Evolutionary conservation across 495 filamentous ascomycete genomes (phyloP), one percentile per base, ranked within the genome.

Genomic region (Astrothelium macrocarpum): DNA sequence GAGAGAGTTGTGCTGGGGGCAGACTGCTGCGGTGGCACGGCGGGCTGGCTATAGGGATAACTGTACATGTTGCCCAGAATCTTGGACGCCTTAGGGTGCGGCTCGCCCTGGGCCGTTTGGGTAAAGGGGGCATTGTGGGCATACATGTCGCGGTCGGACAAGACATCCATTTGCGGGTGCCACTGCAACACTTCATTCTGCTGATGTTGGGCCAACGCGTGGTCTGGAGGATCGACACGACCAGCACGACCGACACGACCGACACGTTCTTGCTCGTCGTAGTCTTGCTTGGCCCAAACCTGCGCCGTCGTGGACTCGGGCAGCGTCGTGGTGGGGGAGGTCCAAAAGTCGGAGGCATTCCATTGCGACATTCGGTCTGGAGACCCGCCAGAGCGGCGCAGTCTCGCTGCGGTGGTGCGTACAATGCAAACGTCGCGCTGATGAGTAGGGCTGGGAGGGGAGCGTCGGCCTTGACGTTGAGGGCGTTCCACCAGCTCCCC

Each of bases 301-400:
- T 56, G 49, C 25, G 49, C 20, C 11, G 23, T 56, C 49, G 49
- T 3, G 23, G 49, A 56, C 49, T 4, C 23, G 23, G 49, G 49
- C 25, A 56, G 5, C 7, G 49, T 29, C 7, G 49, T 25, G 9
- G 23, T 16, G 25, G 49, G 4, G 49, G 23, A 28, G 12, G 20
- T 56, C 49, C 49, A 56, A 20, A 56, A 56, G 25, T 56, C 49
- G 49, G 49, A 29, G 25, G 49, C 49, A 56, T 56, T 56, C 49
- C 49, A 56, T 56, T 56, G 49, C 49, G 49, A 56, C 49, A 56
- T 56, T 29, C 49, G 29, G 49, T 56, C 49, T 56, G 12, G 49
- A 56, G 49, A 56, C 49, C 49, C 49, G 49, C 49, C 49, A 56
- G 12, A 16, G 25, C 25, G 49, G 49, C 49, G 49, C 49, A 56